Evolutionary conservation across 139 green algal genomes (phyloP), one percentile per base, ranked within the genome.

Genomic region (Closterium sp.): DNA sequence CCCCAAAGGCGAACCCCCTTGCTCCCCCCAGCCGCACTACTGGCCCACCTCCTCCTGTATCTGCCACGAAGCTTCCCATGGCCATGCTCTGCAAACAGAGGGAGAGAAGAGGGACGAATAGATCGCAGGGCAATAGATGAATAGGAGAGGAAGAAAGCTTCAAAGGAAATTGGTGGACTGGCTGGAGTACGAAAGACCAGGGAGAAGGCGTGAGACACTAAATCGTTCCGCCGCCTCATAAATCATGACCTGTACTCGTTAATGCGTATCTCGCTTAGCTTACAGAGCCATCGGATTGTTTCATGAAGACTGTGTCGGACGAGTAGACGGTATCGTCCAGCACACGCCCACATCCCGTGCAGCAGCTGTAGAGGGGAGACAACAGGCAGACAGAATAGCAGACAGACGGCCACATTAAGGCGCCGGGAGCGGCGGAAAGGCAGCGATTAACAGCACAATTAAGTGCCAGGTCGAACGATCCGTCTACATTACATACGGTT

Each of bases 321-420:
- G 95, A 97, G 86, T 98, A 99, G 62, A 97, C 96, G n/a, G 92
- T 92, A 70, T 99, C 97, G 70, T 99, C 97, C 30, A 99, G 95
- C 89, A 99, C 97, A 11, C 95, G 95, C 5, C 98, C 98, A 93
- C 98, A 99, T 34, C 94, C 50, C 9, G 96, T 96, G 95, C 98
- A 99, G 95, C 96, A 97, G 11, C 95, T 97, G 95, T 22, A 38
- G 86, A 31, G 50, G 22, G 29, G 38, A 9, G 38, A 50, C 32
- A 9, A 45, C 22, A 31, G n/a, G 85, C 2, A 85, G 29, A 32
- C 1, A 45, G 1, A 2, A 87, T 42, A 79, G n/a, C 32, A 42
- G 24, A 70, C 11, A 29, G 92, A 24, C 50, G 86, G 30, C 4
- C 27, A 30, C 22, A 27, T 38, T 7, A 4, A n/a, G 28, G 11